phyloP scores from a whole-genome alignment of 352 stramenopile species.

The Phytophthora citricola region DNA sequence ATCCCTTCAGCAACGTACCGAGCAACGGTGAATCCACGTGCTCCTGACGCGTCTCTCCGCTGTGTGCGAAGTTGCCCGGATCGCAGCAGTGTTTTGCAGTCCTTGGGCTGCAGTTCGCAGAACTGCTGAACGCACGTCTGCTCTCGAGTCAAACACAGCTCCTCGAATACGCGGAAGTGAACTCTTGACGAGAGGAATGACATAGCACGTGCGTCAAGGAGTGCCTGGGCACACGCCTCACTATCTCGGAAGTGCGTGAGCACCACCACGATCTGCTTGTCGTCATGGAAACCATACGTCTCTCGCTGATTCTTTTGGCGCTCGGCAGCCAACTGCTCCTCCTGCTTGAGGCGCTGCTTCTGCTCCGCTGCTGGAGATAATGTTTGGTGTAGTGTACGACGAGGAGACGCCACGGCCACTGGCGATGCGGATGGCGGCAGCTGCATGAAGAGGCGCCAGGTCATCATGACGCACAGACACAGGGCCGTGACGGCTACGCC shows the following conservation, averaged over 20 bases:
- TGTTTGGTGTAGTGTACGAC: slow-evolving; percentile 36
- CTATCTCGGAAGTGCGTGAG: slow-evolving; percentile 73
- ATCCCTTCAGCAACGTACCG: slow-evolving; percentile 69
- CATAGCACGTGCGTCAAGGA: slow-evolving; percentile 49
- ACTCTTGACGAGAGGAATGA: slow-evolving; percentile 53
- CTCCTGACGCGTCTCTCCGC: slow-evolving; percentile 64
- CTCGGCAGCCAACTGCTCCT: slow-evolving; percentile 28
- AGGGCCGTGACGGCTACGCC: slow-evolving; percentile 37
- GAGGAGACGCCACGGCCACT: slow-evolving; percentile 22
- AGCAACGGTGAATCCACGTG: slow-evolving; percentile 61
- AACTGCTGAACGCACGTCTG: slow-evolving; percentile 68
- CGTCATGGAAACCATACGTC: slow-evolving; percentile 58
- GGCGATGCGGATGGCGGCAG: slow-evolving; percentile 32
- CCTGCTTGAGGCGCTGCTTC: slow-evolving; percentile 20
- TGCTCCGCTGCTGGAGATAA: slow-evolving; percentile 25
- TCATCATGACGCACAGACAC: slow-evolving; percentile 47
- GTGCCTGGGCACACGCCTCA: slow-evolving; percentile 56
- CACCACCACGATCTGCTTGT: slow-evolving; percentile 80
- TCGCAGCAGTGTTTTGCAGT: slow-evolving; percentile 58
- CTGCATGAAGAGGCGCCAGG: slow-evolving; percentile 47
- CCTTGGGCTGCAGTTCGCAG: slow-evolving; percentile 52
- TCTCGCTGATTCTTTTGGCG: slow-evolving; percentile 11
- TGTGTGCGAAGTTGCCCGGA: slow-evolving; percentile 59
- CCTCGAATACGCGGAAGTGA: slow-evolving; percentile 80
- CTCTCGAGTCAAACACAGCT: slow-evolving; percentile 66